phyloP scores from a whole-genome alignment of 169 alveolate genomes.

The Eimeria praecox region DNA sequence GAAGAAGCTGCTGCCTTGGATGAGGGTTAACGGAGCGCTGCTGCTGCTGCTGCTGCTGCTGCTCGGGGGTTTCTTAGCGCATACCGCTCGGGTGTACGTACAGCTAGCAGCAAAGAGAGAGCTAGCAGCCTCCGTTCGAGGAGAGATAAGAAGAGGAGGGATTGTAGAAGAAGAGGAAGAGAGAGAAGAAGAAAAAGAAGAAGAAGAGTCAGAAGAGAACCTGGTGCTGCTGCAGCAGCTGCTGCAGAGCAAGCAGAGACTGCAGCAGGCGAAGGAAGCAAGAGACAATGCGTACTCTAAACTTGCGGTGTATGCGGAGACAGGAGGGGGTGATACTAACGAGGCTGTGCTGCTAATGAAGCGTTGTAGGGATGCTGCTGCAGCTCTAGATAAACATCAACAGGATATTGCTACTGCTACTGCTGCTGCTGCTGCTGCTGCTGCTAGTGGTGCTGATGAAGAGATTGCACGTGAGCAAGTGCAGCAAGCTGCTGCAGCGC shows the following conservation, averaged over 20 bases:
- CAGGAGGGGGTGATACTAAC: no score
- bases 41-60: slow-evolving; percentile 50
- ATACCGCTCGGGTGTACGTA: neutral
- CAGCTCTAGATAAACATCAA: no score
- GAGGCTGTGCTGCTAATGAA: no score
- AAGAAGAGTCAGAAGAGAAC: neutral
- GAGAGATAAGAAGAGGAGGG: neutral
- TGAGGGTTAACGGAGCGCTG: neutral
- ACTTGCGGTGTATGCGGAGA: no score
- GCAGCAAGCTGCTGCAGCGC: no score
- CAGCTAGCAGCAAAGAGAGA: neutral
- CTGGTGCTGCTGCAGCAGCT: slow-evolving; percentile 5
- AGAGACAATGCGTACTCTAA: no score
- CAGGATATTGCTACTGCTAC: no score
- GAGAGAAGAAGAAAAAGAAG: neutral
- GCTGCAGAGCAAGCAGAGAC: neutral
- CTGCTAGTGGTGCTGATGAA: no score
- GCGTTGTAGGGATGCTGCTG: no score
- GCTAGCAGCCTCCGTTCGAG: neutral
- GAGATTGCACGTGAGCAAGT: no score
- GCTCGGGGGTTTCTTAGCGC: neutral
- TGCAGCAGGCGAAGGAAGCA: neutral
- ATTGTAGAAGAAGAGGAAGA: neutral
- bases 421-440: no score
- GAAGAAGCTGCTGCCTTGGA: neutral